These are phyloP conservation scores for Kockiozyma suomiensis DNA, from an alignment of 805 yeast species.

Conservation along the genomic window DNA sequence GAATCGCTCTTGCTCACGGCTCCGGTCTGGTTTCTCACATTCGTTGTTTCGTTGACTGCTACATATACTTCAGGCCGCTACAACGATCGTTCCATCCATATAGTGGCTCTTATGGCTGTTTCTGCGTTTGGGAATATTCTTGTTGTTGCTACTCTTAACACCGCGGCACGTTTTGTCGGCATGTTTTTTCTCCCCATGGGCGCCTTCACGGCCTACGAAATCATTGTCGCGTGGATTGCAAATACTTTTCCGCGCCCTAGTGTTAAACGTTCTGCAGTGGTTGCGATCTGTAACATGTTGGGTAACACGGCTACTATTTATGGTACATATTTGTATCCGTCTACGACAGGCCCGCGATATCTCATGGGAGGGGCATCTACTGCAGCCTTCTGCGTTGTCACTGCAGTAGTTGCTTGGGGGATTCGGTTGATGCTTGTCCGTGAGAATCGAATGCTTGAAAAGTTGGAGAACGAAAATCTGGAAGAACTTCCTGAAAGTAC, in stretches of 20 bases:
- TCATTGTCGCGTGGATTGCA: conserved; percentile 29
- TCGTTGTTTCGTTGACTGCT: conserved; percentile 49
- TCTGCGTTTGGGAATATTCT: conserved; percentile 16
- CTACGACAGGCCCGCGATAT: conserved; percentile 20
- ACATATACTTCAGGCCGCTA: conserved; percentile 28
- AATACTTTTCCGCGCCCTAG: conserved; percentile 23
- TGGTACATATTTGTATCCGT: conserved; percentile 22
- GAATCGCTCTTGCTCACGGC: conserved; percentile 58
- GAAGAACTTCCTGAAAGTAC: conserved; percentile 8
- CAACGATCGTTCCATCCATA: conserved; percentile 26
- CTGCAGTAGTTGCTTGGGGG: conserved; percentile 10
- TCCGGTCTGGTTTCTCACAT: conserved; percentile 62
- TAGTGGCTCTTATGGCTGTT: conserved; percentile 5
- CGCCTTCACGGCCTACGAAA: conserved; percentile 21
- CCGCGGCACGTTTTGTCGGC: conserved; percentile 21
- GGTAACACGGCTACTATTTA: conserved; percentile 23
- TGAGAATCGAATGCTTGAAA: conserved; percentile 22
- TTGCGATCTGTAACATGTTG: conserved; percentile 25
- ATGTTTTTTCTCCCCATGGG: conserved; percentile 28
- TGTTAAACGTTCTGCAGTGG: conserved; percentile 22
- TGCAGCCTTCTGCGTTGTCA: conserved; percentile 10
- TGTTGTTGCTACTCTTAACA: conserved; percentile 11
- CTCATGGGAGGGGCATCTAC: conserved; percentile 18
- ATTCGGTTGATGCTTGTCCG: conserved; percentile 13
- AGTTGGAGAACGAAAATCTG: conserved; percentile 10